phyloP scores from a whole-genome alignment of 352 stramenopile genomes.

The Globisporangium recalcitrans region DNA sequence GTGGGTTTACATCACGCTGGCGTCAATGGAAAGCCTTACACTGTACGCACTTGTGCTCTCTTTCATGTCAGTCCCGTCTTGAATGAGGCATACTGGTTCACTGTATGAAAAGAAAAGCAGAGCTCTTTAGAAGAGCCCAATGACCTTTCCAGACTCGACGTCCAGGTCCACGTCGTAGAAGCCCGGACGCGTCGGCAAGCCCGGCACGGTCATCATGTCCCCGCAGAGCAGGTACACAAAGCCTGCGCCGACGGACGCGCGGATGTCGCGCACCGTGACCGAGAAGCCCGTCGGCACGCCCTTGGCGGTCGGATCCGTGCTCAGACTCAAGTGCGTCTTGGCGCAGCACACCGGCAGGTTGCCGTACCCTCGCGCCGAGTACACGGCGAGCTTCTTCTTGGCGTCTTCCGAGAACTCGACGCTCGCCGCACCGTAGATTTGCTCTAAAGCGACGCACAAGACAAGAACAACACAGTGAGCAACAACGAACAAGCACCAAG shows the following conservation, averaged over 20 bases:
- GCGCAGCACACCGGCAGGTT: conserved; percentile 95
- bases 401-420: conserved; percentile 94
- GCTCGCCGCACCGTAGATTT: conserved; percentile 96
- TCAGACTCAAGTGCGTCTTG: conserved; percentile 98
- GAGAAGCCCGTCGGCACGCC: conserved; percentile 93
- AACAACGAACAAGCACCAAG: conserved; percentile 21
- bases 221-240: conserved; percentile 95
- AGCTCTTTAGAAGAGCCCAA: conserved; percentile 89
- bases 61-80: background rate
- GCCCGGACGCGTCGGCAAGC: conserved; percentile 95
- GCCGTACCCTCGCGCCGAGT: conserved; percentile 67
- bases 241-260: conserved; percentile 93
- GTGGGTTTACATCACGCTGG: background rate
- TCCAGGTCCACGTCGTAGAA: conserved; percentile 99
- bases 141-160: conserved; percentile 91
- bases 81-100: background rate
- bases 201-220: conserved; percentile 99
- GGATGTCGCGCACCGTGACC: conserved; percentile 94
- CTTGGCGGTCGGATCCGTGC: conserved; percentile 90
- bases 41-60: background rate
- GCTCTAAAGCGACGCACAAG: conserved; percentile 34
- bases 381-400: conserved; percentile 92
- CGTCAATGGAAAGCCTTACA: background rate
- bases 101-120: background rate
- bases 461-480: conserved; percentile 45